Base-by-base conservation (phyloP, 164 flowering plant genomes). In the Buxus sempervirens region DNA sequence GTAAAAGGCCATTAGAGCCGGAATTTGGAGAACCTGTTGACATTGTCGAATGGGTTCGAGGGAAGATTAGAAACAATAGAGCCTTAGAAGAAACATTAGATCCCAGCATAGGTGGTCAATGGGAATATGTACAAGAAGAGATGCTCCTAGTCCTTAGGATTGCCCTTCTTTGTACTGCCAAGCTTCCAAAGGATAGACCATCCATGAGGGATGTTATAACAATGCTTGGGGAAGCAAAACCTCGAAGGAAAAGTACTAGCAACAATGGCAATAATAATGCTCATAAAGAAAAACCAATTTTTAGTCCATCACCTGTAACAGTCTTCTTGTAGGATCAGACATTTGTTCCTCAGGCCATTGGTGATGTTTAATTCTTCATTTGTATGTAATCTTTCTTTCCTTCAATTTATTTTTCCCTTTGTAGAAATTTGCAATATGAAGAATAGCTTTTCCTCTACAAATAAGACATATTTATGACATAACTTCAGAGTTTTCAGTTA, bases 151-250 rank as follows among this genome's bases (percentile, higher is more conserved):
- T 96, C 38, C 89, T 96, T 49, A 72, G 93, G 22, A 82, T 93
- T 60, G 98, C 98, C 8, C 84, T 93, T 42, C 77, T 93, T 21
- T 93, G 99, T 70, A 93, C 96, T 10, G 93, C 97, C 19, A 90
- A 86, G 83, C 82, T 78, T 63, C 98, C 99, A 0, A 93, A 79
- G 77, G 98, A 91, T 72, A 85, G 99, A 69, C 99, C 99, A 2
- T 86, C 99, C 32, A 93, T 93, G 99, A 82, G 93, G 73, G 97
- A 95, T 69, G 90, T 88, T 22, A 73, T 92, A 60, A 85, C 91
- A 25, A 95, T 92, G 96, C 89, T 95, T 9, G 93, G 84, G 58
- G 97, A 89, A 80, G 97, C 96, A 13, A 92, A 90, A 70, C 99
- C 99, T 26, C 67, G 97, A 62, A 79, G 97, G 64, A 95, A 95